A percentile compares a stretch with the other conserved stretches of the same genome.
phyloP scores from a whole-genome alignment of 305 asterid genomes.

The Solanum hybrid region DNA sequence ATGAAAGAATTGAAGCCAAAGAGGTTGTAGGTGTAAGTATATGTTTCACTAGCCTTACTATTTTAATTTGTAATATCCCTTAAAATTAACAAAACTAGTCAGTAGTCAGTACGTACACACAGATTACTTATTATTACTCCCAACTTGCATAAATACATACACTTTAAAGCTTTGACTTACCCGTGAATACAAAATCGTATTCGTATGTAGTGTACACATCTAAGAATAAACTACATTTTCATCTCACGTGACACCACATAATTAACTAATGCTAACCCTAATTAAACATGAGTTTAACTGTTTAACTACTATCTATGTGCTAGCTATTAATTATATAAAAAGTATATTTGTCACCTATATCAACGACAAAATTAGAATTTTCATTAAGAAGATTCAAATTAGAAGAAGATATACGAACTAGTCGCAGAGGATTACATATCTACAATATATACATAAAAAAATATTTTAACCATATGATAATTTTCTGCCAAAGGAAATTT shows the following conservation, averaged over 20 bases:
- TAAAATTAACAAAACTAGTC: background rate
- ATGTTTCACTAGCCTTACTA: background rate
- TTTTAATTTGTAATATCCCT: background rate
- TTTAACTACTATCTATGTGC: background rate
- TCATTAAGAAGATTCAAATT: too few relatives aligned
- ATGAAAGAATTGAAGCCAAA: background rate
- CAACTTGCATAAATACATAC: background rate
- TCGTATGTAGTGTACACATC: background rate
- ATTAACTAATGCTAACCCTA: background rate
- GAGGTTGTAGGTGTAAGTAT: background rate
- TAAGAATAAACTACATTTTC: too few relatives aligned
- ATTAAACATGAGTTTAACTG: background rate
- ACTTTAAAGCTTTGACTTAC: background rate
- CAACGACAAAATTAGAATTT: too few relatives aligned
- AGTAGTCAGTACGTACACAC: background rate
- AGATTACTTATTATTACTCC: background rate
- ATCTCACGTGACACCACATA: background rate
- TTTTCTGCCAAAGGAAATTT: too few relatives aligned
- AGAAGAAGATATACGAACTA: too few relatives aligned
- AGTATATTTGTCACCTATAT: background rate
- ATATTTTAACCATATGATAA: too few relatives aligned
- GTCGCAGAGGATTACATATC: too few relatives aligned
- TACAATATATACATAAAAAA: too few relatives aligned
- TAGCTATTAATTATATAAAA: background rate
- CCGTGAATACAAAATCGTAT: background rate